Percentiles rank a stretch among this genome's conserved stretches.
Evolutionary conservation across 164 flowering plant species (phyloP).

Genomic region (Protea cynaroides): DNA sequence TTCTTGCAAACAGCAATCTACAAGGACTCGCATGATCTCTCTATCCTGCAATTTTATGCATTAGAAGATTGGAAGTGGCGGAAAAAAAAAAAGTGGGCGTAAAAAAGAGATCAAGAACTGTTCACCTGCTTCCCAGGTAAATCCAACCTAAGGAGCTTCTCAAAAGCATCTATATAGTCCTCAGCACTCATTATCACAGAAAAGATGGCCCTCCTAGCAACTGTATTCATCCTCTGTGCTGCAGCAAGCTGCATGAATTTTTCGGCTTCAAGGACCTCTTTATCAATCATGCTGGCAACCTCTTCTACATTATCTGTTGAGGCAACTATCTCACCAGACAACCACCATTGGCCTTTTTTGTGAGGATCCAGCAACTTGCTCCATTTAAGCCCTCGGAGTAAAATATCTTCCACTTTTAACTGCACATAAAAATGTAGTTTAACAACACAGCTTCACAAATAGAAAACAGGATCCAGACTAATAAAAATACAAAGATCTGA

Average conservation of each 20-base stretch:
- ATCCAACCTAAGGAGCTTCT: slow-evolving; percentile 78
- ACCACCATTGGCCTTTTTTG: slow-evolving; percentile 98
- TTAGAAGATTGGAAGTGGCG: neutral
- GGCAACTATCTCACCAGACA: slow-evolving; percentile 52
- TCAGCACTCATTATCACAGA: slow-evolving; percentile 87
- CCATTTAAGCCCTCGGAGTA: slow-evolving; percentile 81
- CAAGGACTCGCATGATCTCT: slow-evolving; percentile 83
- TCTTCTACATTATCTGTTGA: slow-evolving; percentile 40
- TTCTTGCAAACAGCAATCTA: slow-evolving; percentile 92
- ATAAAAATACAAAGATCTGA: too few relatives aligned
- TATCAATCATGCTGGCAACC: slow-evolving; percentile 69
- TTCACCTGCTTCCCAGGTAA: slow-evolving; percentile 86
- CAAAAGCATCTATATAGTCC: slow-evolving; percentile 82
- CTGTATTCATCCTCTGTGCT: slow-evolving; percentile 92
- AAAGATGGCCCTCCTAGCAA: slow-evolving; percentile 76
- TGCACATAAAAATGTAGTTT: slow-evolving; percentile 25
- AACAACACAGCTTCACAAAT: neutral
- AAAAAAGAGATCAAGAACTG: neutral
- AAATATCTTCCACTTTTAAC: slow-evolving; percentile 64
- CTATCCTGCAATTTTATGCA: slow-evolving; percentile 57
- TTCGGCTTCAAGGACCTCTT: slow-evolving; percentile 70
- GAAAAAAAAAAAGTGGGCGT: neutral
- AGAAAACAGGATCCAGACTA: too few relatives aligned
- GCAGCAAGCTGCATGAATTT: slow-evolving; percentile 88
- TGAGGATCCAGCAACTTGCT: slow-evolving; percentile 82